These are phyloP conservation scores for Picochlorum sp. DNA, from an alignment of 139 green algal genomes.

Conservation along the genomic window DNA sequence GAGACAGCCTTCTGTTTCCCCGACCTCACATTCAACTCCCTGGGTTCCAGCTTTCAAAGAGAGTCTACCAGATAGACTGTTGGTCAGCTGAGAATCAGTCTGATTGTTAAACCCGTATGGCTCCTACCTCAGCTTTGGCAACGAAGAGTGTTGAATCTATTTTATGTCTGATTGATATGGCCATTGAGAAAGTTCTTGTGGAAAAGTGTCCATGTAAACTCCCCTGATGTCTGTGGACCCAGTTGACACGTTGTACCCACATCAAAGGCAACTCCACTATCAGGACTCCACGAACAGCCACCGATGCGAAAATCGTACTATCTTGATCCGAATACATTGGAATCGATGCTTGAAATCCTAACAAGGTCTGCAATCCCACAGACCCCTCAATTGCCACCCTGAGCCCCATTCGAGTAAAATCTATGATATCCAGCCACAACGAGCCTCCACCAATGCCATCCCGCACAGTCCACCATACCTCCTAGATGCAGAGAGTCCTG, in stretches of 20 bases:
- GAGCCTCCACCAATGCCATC: slow-evolving; percentile 24
- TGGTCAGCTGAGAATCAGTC: slow-evolving; percentile 6
- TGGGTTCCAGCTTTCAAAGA: slow-evolving; percentile 14
- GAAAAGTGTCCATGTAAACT: slow-evolving; percentile 32
- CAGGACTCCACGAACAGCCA: slow-evolving; percentile 7
- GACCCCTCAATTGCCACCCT: slow-evolving; percentile 11
- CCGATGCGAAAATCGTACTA: not conserved
- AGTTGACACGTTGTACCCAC: slow-evolving; percentile 26
- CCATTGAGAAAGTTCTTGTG: slow-evolving; percentile 2
- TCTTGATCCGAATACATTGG: slow-evolving; percentile 14
- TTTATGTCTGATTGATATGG: not conserved
- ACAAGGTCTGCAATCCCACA: slow-evolving; percentile 30
- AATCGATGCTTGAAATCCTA: slow-evolving; percentile 14
- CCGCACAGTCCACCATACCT: slow-evolving; percentile 33
- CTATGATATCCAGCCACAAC: slow-evolving; percentile 35
- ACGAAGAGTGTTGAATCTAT: not conserved
- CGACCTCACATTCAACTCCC: slow-evolving; percentile 34
- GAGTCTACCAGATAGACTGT: not conserved
- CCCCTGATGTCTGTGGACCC: slow-evolving; percentile 6
- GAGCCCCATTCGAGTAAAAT: slow-evolving; percentile 11
- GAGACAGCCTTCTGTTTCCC: slow-evolving; percentile 18
- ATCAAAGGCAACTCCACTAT: slow-evolving; percentile 26
- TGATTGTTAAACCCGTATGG: slow-evolving; percentile 13
- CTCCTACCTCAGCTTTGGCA: slow-evolving; percentile 28
- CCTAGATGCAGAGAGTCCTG: slow-evolving; percentile 27